Base-by-base conservation (phyloP, 2,329 filamentous ascomycete species). In the Lachnellula subtilissima region DNA sequence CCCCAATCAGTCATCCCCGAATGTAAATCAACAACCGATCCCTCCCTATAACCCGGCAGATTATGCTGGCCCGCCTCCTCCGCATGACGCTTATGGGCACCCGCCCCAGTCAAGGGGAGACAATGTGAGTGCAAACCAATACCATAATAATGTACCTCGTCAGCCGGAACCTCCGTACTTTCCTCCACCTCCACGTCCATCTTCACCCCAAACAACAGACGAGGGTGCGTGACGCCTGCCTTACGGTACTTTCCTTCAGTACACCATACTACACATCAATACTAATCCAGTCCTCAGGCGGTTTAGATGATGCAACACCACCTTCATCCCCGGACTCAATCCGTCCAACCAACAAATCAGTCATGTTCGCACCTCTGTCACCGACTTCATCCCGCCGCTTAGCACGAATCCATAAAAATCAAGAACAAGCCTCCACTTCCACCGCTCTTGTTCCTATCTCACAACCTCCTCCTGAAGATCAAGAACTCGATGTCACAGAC, bases 1-100 rank as follows among this genome's bases (percentile, higher is more conserved):
- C 39, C 53, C 62, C n/a, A 64, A 60, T 14, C 59, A 58, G 19
- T 64, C 65, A 22, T 62, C 64, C 12, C 60, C 63, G 3, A 62
- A 64, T 54, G 58, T 64, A 23, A 51, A 61, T 45, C 56, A 64
- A 23, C 57, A 58, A 23, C 63, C 63, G 17, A 65, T 68, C 12
- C 63, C 65, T 35, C 62, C 67, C 8, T 70, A 69, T 52, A 69
- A 70, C 49, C 67, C 67, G 37, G 63, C 63, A 48, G 66, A 69
- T 47, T 68, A 67, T 56, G 65, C 59, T 28, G 54, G 52, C 43
- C 65, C 64, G 53, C 57, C 54, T 17, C 36, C 49, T 7, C 45
- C 53, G 46, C 57, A 59, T 54, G 63, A 69, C 42, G 52, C 58
- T 19, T 63, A 61, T 54, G 59, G 61, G 12, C 64, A 67, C 48